phyloP scores from a whole-genome alignment of 2,329 filamentous ascomycete species.

The Botrytis galanthina region DNA sequence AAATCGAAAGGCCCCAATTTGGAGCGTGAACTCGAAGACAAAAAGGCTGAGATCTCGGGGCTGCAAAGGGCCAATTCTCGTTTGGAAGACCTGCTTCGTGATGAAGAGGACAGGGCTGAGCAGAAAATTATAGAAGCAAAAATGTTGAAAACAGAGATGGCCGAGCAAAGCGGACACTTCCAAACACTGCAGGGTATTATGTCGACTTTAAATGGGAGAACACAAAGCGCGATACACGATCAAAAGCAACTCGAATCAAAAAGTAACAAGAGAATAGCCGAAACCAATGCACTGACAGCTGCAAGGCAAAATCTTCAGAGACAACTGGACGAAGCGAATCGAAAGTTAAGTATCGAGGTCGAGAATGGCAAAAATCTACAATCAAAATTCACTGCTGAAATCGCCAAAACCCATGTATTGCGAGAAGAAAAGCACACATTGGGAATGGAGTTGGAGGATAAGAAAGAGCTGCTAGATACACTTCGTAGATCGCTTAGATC shows the following conservation, averaged over 20 bases:
- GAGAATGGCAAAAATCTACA: not conserved
- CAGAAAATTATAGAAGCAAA: not conserved
- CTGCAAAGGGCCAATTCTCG: not conserved
- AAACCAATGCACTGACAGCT: not conserved
- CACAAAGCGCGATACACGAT: not conserved
- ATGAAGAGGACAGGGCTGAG: not conserved
- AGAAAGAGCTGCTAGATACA: not conserved
- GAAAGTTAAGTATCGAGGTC: not conserved
- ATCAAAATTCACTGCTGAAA: not conserved
- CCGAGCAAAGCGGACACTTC: not conserved
- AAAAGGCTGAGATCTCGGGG: not conserved
- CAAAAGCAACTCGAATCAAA: not conserved
- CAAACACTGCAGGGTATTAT: not conserved
- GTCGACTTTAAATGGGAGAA: not conserved
- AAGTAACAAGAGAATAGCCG: fast-evolving
- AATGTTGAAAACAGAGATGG: not conserved
- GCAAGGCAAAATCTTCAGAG: not conserved
- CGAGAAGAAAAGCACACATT: not conserved
- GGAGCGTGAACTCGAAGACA: not conserved
- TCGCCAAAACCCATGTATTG: not conserved
- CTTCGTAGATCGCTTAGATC: not conserved
- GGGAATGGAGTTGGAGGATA: not conserved
- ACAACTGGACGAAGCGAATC: not conserved
- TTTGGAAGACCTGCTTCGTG: not conserved
- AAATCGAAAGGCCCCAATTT: not conserved